Conservation (phyloP, 345 rosid genomes). For the Lumnitzera littorea region DNA sequence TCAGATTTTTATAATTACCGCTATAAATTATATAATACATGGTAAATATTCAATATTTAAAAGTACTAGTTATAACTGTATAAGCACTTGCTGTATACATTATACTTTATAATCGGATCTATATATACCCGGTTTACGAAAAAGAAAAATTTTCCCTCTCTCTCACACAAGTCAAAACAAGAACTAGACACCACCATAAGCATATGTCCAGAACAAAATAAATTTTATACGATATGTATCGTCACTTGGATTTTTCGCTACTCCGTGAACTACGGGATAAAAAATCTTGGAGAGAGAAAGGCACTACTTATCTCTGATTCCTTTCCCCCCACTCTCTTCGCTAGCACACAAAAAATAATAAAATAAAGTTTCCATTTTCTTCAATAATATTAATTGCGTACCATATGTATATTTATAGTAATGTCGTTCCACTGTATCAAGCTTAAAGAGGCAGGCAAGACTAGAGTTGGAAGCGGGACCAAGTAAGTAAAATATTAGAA, state of each 20-base stretch:
- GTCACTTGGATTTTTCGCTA: conserved; percentile 31
- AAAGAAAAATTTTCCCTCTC: conserved; percentile 11
- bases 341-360: not conserved
- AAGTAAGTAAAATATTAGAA: too few relatives aligned
- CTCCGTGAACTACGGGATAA: conserved; percentile 61
- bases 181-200: not conserved
- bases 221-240: not conserved
- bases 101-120: too few relatives aligned
- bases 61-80: too few relatives aligned
- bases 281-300: conserved; percentile 31
- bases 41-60: too few relatives aligned
- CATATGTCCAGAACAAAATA: not conserved
- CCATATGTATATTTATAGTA: too few relatives aligned
- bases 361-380: not conserved
- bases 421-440: too few relatives aligned
- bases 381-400: not conserved
- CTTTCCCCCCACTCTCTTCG: conserved; percentile 31
- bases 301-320: conserved; percentile 27
- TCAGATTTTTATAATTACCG: too few relatives aligned
- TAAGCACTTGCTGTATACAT: too few relatives aligned
- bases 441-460: too few relatives aligned
- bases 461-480: too few relatives aligned
- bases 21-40: too few relatives aligned
- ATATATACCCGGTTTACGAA: too few relatives aligned
- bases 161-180: conserved; percentile 45